Conservation (phyloP, 495 filamentous ascomycete species). For the Talaromyces trachyspermus region DNA sequence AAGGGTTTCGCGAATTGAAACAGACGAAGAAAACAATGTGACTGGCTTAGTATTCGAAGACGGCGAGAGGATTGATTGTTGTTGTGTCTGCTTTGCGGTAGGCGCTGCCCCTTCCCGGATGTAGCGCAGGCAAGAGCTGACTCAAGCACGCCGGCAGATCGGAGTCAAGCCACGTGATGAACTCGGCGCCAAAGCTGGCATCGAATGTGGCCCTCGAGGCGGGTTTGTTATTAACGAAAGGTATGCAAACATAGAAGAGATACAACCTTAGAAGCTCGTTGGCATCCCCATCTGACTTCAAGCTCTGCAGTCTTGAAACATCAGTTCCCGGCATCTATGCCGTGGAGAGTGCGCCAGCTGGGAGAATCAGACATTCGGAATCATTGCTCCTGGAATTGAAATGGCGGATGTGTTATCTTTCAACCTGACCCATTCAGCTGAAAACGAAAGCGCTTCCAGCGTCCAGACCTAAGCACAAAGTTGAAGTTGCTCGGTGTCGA, state of each 20-base stretch:
- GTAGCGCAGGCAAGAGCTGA: not conserved
- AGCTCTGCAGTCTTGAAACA: constrained; percentile 60
- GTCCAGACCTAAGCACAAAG: constrained; percentile 89
- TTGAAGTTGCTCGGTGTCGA: constrained; percentile 90
- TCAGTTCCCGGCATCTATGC: constrained; percentile 73
- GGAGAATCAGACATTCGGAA: constrained; percentile 87
- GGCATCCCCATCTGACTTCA: not conserved
- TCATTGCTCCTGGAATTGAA: constrained; percentile 90
- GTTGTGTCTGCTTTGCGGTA: constrained; percentile 83
- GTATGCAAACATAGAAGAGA: constrained; percentile 14
- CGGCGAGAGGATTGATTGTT: constrained; percentile 73
- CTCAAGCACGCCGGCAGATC: constrained; percentile 44
- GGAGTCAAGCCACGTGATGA: constrained; percentile 83
- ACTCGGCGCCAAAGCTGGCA: constrained; percentile 60
- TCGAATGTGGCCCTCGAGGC: constrained; percentile 67
- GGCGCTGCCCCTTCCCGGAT: constrained; percentile 14
- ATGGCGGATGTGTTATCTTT: constrained; percentile 97
- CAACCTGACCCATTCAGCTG: constrained; percentile 82
- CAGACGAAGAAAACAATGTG: constrained; percentile 57
- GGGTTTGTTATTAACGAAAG: constrained; percentile 69
- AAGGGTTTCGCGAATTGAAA: constrained; percentile 65
- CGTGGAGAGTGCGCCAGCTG: constrained; percentile 94
- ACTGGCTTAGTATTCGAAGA: constrained; percentile 78
- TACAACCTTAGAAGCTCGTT: not conserved
- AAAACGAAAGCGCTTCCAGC: constrained; percentile 67